Evolutionary conservation across 306 rosid genomes (phyloP), one percentile per base, ranked within the genome.

Genomic region (Fagus crenata): DNA sequence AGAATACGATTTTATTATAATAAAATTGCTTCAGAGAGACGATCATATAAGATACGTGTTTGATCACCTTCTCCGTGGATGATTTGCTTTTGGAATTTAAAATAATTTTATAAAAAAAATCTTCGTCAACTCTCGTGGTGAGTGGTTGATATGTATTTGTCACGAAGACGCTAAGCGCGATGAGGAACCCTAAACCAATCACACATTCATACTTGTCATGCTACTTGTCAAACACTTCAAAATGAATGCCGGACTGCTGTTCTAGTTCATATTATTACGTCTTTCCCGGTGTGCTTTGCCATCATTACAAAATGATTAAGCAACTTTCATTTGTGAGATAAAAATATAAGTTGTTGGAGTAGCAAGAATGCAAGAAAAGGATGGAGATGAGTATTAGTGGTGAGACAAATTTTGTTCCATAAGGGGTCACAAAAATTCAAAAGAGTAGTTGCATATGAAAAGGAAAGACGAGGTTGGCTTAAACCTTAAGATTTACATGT

Each of bases 221-320:
- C 78, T 83, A 86, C 93, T 89, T 87, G 91, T 86, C 74, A 81
- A 72, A 33, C 92, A 91, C 89, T 89, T 89, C 91, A 86, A 69
- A 77, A 70, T 84, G 82, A 75, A 72, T 78, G 81, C 6, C 46
- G 31, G 12, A 55, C 51, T 49, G 32, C 18, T 80, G 68, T 60
- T 65, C 6, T 68, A 73, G 69, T 63, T 22, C 60, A 36, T 31
- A 4, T 80, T 18, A 72, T 46, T 53, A 14, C 9, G 51, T 49
- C 31, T 33, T 65, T 77, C 67, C 77, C 61, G 42, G 64, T 76
- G 64, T 70, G 39, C 60, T 72, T 73, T 18, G 67, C 46, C 53
- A 72, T 49, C 53, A 68, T 70, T 36, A 39, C 51, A 70, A 53
- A 55, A 72, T 67, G 76, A 73, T 78, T 39, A 75, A 78, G 67